Evolutionary conservation across 2,329 filamentous ascomycete genomes (phyloP).

Genomic region (Aspergillus brasiliensis): DNA sequence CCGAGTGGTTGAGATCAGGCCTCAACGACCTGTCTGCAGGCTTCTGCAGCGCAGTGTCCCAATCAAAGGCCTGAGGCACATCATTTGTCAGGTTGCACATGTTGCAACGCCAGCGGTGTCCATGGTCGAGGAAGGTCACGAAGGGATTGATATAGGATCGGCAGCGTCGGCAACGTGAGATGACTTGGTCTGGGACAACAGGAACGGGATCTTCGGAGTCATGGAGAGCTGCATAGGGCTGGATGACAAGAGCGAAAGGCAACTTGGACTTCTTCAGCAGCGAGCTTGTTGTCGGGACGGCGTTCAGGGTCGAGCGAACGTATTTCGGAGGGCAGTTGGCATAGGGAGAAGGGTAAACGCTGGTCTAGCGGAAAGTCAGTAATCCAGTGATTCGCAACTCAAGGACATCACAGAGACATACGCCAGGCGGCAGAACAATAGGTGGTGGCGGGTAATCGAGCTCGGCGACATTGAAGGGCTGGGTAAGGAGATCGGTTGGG

Average conservation of each 20-base stretch:
- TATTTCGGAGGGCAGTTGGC: conserved; percentile 94
- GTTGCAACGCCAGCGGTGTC: conserved; percentile 97
- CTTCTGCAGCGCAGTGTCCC: conserved; percentile 91
- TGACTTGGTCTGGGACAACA: conserved; percentile 93
- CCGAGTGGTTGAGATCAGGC: conserved; percentile 90
- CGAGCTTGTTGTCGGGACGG: conserved; percentile 86
- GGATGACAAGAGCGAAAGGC: conserved; percentile 92
- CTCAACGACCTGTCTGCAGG: conserved; percentile 89
- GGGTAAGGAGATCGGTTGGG: conserved; percentile 85
- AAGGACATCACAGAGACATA: conserved; percentile 53
- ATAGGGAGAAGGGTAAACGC: conserved; percentile 85
- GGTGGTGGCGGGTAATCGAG: conserved; percentile 88
- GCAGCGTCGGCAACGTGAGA: conserved; percentile 93
- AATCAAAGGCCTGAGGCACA: conserved; percentile 98
- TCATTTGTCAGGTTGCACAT: conserved; percentile 99
- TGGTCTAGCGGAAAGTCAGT: conserved; percentile 64
- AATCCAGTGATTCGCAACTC: conserved; percentile 9
- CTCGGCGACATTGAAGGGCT: conserved; percentile 92
- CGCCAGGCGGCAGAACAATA: conserved; percentile 87
- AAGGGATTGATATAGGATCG: conserved; percentile 98
- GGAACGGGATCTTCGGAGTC: conserved; percentile 90
- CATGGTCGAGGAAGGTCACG: conserved; percentile 93
- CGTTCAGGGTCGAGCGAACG: conserved; percentile 91
- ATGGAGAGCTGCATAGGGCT: conserved; percentile 90
- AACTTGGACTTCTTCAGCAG: conserved; percentile 96